A percentile compares a stretch with the other conserved stretches of the same genome.
Evolutionary conservation across 106 monocot species (phyloP).

Genomic region (Dactylorhiza incarnata): DNA sequence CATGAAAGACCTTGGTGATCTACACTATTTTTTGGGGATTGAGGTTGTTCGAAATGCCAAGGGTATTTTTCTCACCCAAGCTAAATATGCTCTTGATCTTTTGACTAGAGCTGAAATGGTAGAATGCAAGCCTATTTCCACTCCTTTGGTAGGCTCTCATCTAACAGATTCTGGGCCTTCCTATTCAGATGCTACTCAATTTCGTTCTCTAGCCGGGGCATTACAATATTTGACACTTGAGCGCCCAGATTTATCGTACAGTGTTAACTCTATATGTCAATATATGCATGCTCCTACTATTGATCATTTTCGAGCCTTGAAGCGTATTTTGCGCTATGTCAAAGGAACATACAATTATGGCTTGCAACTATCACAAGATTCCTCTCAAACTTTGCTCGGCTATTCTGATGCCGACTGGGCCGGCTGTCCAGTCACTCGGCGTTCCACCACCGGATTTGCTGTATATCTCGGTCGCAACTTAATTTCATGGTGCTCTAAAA

Average conservation of each 20-base stretch:
- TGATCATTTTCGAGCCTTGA: conserved; percentile 2
- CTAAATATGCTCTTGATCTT: conserved; percentile 5
- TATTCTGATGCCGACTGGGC: conserved; percentile 11
- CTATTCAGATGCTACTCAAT: not conserved
- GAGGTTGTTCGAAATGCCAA: not conserved
- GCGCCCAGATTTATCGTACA: not conserved
- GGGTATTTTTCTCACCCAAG: not conserved
- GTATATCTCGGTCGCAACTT: conserved; percentile 9
- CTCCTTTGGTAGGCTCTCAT: not conserved
- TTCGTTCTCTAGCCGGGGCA: not conserved
- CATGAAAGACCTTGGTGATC: too few species aligned
- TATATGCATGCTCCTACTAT: not conserved
- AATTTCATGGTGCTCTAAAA: conserved; percentile 10
- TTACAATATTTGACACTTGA: not conserved
- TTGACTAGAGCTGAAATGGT: not conserved
- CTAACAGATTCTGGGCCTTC: not conserved
- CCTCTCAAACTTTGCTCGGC: not conserved
- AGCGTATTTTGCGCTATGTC: conserved; percentile 4
- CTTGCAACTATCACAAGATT: not conserved
- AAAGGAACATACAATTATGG: not conserved
- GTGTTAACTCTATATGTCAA: conserved; percentile 1
- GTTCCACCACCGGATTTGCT: conserved; percentile 8
- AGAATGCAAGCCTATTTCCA: not conserved
- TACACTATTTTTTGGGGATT: too few species aligned
- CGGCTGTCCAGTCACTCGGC: not conserved